These are phyloP conservation scores for Starmerella tilneyi DNA, from an alignment of 805 yeast genomes.

Conservation along the genomic window DNA sequence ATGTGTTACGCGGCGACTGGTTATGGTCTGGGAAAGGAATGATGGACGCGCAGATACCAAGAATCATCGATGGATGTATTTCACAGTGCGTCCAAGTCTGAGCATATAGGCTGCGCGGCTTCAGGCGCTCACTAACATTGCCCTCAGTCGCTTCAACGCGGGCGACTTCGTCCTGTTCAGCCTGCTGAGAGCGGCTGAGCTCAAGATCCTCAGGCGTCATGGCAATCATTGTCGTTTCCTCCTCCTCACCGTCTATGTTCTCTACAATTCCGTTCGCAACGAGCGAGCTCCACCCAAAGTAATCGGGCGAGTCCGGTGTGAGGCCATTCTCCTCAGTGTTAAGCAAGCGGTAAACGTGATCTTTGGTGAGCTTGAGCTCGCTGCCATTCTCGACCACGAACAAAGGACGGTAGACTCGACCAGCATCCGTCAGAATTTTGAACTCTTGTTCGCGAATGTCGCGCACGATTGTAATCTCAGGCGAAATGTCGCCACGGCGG, in stretches of 20 bases:
- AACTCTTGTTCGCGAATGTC: constrained; percentile 95
- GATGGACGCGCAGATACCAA: constrained; percentile 96
- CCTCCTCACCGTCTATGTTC: constrained; percentile 97
- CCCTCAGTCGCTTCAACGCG: constrained; percentile 7
- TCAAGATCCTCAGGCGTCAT: constrained; percentile 97
- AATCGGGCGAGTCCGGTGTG: constrained; percentile 41
- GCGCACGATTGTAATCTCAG: constrained; percentile 93
- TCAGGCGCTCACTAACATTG: constrained; percentile 80
- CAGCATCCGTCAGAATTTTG: constrained; percentile 95
- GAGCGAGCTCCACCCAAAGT: constrained; percentile 74
- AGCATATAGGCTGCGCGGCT: constrained; percentile 48
- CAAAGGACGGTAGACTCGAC: constrained; percentile 93
- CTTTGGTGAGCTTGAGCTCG: constrained; percentile 74
- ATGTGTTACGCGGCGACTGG: constrained; percentile 98
- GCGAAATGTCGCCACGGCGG: constrained; percentile 88
- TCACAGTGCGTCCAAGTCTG: constrained; percentile 97
- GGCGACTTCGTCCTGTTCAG: constrained; percentile 11
- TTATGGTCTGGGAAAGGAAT: constrained; percentile 99
- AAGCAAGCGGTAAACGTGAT: constrained; percentile 63
- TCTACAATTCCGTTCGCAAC: constrained; percentile 83
- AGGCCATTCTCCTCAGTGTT: constrained; percentile 41
- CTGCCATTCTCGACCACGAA: constrained; percentile 86
- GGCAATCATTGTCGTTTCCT: constrained; percentile 95
- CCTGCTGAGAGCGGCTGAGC: constrained; percentile 40
- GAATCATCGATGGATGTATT: constrained; percentile 96